These are phyloP conservation scores for Sugiyamaella qingdaonensis DNA, from an alignment of 805 yeast species.

Conservation along the genomic window DNA sequence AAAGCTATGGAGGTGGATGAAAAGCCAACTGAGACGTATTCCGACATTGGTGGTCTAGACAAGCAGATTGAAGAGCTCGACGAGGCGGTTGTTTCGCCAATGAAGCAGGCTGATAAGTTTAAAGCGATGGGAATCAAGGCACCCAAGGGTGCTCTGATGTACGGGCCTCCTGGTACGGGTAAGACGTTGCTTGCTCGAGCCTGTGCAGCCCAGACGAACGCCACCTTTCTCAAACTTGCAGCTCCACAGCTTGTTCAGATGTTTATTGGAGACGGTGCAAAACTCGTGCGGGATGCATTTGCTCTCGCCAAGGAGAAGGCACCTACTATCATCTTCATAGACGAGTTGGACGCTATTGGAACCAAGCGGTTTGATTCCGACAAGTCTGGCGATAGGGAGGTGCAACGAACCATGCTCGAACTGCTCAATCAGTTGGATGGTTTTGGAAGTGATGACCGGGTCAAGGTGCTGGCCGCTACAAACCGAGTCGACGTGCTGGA, in stretches of 20 bases:
- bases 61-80: slow-evolving; percentile 97
- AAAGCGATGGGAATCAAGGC: slow-evolving; percentile 92
- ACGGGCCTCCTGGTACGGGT: slow-evolving; percentile 99
- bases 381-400: slow-evolving; percentile 97
- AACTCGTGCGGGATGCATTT: slow-evolving; percentile 94
- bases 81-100: slow-evolving; percentile 96
- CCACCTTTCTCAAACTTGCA: slow-evolving; percentile 91
- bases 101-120: slow-evolving; percentile 97
- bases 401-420: slow-evolving; percentile 98
- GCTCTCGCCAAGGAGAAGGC: slow-evolving; percentile 97
- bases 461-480: slow-evolving; percentile 96
- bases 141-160: slow-evolving; percentile 97
- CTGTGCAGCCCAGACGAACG: slow-evolving; percentile 98
- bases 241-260: slow-evolving; percentile 98
- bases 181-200: slow-evolving; percentile 96
- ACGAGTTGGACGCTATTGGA: slow-evolving; percentile 98
- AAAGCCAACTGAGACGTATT: slow-evolving; percentile 94
- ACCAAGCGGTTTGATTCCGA: slow-evolving; percentile 97
- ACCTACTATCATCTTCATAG: slow-evolving; percentile 95
- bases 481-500: slow-evolving; percentile 96
- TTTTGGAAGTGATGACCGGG: slow-evolving; percentile 94
- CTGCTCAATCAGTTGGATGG: slow-evolving; percentile 96
- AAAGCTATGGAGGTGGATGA: slow-evolving; percentile 99
- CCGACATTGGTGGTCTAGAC: slow-evolving; percentile 97
- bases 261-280: slow-evolving; percentile 99